These are phyloP conservation scores for Penicillium sp. DNA, from an alignment of 2,329 filamentous ascomycete species.

Conservation along the genomic window DNA sequence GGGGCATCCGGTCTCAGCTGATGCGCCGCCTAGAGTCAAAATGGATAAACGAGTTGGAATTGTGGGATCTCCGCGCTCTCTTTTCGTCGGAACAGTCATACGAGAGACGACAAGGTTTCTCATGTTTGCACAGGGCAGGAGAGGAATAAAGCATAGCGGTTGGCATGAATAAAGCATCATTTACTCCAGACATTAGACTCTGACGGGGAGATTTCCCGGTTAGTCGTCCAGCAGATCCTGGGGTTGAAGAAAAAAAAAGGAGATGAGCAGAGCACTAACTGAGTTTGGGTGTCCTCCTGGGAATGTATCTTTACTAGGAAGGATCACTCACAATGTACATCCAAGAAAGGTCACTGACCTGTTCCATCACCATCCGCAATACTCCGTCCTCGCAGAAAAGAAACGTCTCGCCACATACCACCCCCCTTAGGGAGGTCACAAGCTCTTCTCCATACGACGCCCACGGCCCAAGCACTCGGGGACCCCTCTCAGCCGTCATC, in stretches of 20 bases:
- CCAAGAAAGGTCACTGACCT: neutral
- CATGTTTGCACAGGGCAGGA: neutral
- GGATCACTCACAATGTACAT: constrained; percentile 3
- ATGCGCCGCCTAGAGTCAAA: constrained; percentile 19
- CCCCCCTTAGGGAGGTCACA: constrained; percentile 18
- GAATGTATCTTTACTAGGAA: neutral
- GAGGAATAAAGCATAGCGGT: neutral
- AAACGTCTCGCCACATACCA: constrained; percentile 30
- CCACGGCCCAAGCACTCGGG: constrained; percentile 5
- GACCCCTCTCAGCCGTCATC: neutral
- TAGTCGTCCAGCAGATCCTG: constrained; percentile 30
- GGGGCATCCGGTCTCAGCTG: constrained; percentile 29
- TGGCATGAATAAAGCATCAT: neutral
- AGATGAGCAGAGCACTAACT: no score
- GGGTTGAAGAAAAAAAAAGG: constrained; percentile 2
- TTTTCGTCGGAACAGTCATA: neutral
- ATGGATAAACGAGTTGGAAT: constrained; percentile 17
- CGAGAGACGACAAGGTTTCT: neutral
- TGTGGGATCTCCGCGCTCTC: neutral
- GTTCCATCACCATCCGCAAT: constrained; percentile 21
- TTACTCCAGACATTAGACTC: neutral
- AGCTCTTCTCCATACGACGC: constrained; percentile 1
- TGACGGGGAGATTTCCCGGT: constrained; percentile 23
- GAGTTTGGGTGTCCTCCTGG: neutral
- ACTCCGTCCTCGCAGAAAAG: constrained; percentile 15